These are phyloP conservation scores for Ceratocystis diversiconidia DNA, from an alignment of 2,329 filamentous ascomycete genomes.

Conservation along the genomic window DNA sequence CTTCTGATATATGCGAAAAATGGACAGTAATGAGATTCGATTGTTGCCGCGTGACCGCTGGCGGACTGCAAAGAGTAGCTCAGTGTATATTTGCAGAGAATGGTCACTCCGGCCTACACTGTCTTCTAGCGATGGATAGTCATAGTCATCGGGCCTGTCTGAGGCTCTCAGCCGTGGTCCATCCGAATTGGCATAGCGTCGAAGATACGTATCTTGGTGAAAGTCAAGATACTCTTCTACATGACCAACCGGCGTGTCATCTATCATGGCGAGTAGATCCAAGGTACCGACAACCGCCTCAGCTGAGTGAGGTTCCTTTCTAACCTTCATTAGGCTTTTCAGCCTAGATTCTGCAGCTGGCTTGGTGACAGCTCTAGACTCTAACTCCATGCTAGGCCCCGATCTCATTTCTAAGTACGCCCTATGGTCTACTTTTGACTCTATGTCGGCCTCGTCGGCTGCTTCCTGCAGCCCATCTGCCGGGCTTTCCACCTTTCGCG, in stretches of 20 bases:
- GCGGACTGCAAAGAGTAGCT: conserved; percentile 31
- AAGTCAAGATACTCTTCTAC: conserved; percentile 41
- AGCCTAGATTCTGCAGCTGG: not conserved
- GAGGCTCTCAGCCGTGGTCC: conserved; percentile 37
- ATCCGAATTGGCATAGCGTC: conserved; percentile 38
- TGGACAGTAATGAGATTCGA: conserved; percentile 28
- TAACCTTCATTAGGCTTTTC: not conserved
- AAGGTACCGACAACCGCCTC: conserved; percentile 23
- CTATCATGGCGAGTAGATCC: conserved; percentile 40
- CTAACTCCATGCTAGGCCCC: not conserved
- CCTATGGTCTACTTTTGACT: not conserved
- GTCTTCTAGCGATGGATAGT: conserved; percentile 33
- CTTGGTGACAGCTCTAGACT: not conserved
- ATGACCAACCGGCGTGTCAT: conserved; percentile 29
- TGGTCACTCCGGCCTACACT: conserved; percentile 26
- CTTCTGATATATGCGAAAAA: conserved; percentile 36
- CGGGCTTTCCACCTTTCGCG: not conserved
- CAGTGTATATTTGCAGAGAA: conserved; percentile 26
- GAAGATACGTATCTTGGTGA: conserved; percentile 38
- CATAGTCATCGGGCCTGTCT: conserved; percentile 34
- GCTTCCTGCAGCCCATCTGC: not conserved
- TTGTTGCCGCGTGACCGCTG: conserved; percentile 30
- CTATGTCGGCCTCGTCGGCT: not conserved
- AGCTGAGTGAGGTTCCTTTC: not conserved
- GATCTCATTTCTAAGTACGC: not conserved